These are phyloP conservation scores for Lantana camara DNA, from an alignment of 257 asterid genomes.

Conservation along the genomic window DNA sequence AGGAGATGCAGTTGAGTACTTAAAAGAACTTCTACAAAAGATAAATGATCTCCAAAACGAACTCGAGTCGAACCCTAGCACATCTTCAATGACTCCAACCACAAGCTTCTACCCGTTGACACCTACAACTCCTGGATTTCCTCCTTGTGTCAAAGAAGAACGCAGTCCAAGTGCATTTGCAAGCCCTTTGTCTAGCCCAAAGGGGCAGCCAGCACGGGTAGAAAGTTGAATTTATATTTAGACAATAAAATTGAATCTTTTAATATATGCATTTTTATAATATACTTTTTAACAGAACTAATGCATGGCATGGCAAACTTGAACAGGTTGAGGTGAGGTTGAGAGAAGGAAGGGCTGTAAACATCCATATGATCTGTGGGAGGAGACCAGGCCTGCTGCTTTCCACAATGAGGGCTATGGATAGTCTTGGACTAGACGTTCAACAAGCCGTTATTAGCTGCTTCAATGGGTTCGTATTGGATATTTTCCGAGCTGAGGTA, in stretches of 20 bases:
- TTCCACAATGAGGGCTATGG: constrained; percentile 68
- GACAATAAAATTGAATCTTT: too few species aligned
- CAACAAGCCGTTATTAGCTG: constrained; percentile 82
- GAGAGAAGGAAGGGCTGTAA: constrained; percentile 72
- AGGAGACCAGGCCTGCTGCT: constrained; percentile 59
- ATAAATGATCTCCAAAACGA: constrained; percentile 75
- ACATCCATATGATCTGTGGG: constrained; percentile 70
- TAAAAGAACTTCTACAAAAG: constrained; percentile 68
- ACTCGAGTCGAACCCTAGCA: constrained; percentile 54
- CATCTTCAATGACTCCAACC: constrained; percentile 41
- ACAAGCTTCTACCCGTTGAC: constrained; percentile 53
- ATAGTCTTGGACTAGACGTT: constrained; percentile 62
- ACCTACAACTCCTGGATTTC: constrained; percentile 51
- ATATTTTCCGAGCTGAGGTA: constrained; percentile 76
- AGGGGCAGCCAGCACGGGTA: constrained; percentile 72
- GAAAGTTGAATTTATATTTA: too few species aligned
- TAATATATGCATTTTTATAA: too few species aligned
- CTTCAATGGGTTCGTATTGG: constrained; percentile 73
- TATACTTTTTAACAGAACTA: too few species aligned
- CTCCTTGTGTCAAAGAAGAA: constrained; percentile 64
- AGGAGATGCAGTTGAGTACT: constrained; percentile 76
- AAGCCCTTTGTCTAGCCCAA: constrained; percentile 68
- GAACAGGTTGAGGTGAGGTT: constrained; percentile 67
- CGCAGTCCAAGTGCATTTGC: constrained; percentile 61
- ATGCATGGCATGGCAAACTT: not conserved